Evolutionary conservation across 495 filamentous ascomycete species (phyloP).

Genomic region (Sphaerosporella brunnea): DNA sequence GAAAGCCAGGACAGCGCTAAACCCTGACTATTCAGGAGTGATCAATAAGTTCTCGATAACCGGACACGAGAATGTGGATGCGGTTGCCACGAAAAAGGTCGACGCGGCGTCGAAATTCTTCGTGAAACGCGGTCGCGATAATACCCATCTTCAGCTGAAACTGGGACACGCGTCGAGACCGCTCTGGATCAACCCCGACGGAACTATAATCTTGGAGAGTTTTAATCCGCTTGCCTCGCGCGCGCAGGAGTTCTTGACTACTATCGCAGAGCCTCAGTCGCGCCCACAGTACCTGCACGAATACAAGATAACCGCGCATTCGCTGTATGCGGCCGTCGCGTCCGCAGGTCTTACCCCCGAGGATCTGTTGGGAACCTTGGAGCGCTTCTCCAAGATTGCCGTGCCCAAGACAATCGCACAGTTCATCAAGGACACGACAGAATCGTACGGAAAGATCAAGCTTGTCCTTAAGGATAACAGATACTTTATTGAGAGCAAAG

Average conservation of each 20-base stretch:
- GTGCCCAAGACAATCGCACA: slow-evolving; percentile 58
- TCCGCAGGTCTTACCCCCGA: slow-evolving; percentile 71
- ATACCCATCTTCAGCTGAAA: slow-evolving; percentile 64
- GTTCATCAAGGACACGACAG: slow-evolving; percentile 70
- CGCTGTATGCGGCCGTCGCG: slow-evolving; percentile 72
- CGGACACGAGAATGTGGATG: slow-evolving; percentile 7
- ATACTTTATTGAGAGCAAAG: slow-evolving; percentile 82
- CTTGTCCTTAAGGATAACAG: slow-evolving; percentile 85
- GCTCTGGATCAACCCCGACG: slow-evolving; percentile 74
- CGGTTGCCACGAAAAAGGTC: not conserved
- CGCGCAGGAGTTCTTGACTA: slow-evolving; percentile 87
- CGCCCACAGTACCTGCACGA: slow-evolving; percentile 80
- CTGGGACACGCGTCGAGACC: slow-evolving; percentile 75
- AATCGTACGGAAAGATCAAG: slow-evolving; percentile 87
- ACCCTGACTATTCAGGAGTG: no score
- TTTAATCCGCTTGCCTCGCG: slow-evolving; percentile 71
- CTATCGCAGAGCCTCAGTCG: slow-evolving; percentile 82
- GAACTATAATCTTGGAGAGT: slow-evolving; percentile 82
- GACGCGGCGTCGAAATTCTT: slow-evolving; percentile 31
- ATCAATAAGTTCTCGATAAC: slow-evolving; percentile 25
- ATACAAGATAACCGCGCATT: slow-evolving; percentile 79
- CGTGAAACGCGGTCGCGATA: slow-evolving; percentile 46
- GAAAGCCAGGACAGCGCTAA: no score
- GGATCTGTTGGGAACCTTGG: slow-evolving; percentile 78
- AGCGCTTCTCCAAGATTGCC: slow-evolving; percentile 70